phyloP scores from a whole-genome alignment of 768 basidiomycete genomes.

The Amanita muscaria region DNA sequence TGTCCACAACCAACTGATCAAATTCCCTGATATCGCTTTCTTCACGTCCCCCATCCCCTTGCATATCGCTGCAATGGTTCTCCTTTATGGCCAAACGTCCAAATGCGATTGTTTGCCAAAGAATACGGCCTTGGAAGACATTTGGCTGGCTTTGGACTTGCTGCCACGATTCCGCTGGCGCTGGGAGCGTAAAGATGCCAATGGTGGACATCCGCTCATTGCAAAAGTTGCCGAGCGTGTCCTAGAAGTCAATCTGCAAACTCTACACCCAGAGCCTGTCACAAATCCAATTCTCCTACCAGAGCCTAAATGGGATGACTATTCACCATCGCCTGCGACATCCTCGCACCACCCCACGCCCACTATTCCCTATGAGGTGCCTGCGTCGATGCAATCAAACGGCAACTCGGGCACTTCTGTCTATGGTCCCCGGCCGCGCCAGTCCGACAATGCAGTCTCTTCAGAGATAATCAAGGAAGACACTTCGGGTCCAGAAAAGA shows the following conservation, averaged over 20 bases:
- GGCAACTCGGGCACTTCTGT: conserved; percentile 9
- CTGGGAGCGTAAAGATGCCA: conserved; percentile 79
- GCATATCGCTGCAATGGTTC: conserved; percentile 88
- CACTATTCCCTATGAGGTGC: conserved; percentile 25
- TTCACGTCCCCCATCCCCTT: conserved; percentile 85
- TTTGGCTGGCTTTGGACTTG: conserved; percentile 84
- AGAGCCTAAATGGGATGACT: conserved; percentile 51
- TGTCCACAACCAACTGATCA: conserved; percentile 75
- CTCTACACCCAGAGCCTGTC: conserved; percentile 34
- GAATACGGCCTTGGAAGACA: conserved; percentile 66
- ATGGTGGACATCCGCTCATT: conserved; percentile 78
- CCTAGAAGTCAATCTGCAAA: conserved; percentile 63
- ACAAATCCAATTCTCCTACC: conserved; percentile 36
- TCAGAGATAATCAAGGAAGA: conserved; percentile 20
- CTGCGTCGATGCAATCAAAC: conserved; percentile 9
- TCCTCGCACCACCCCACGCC: conserved; percentile 37
- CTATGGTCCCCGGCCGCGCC: conserved; percentile 30
- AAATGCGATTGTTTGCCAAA: conserved; percentile 58
- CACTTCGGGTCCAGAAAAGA: conserved; percentile 31
- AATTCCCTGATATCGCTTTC: conserved; percentile 80
- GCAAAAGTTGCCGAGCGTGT: conserved; percentile 75
- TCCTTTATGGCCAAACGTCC: conserved; percentile 81
- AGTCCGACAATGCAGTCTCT: conserved; percentile 19
- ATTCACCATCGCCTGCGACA: conserved; percentile 19
- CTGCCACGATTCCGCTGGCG: conserved; percentile 86